Evolutionary conservation across 2,329 filamentous ascomycete species (phyloP).

Genomic region (Trichophyton mentagrophytes): DNA sequence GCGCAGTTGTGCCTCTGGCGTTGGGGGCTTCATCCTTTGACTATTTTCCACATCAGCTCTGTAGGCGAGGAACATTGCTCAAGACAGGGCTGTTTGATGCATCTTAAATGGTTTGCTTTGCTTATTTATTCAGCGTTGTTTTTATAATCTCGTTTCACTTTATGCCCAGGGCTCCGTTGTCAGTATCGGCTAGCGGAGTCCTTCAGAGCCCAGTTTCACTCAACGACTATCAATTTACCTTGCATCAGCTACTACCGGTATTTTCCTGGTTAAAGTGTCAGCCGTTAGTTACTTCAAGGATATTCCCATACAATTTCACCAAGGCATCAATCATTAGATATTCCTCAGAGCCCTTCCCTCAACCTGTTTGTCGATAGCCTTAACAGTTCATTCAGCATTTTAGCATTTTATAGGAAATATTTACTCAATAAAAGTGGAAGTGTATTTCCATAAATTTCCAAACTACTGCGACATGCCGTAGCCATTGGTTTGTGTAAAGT

Average conservation of each 20-base stretch:
- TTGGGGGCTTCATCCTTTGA: not conserved
- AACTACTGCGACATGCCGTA: too few species aligned
- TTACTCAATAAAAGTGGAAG: not conserved
- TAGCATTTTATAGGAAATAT: not conserved
- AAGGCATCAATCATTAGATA: not conserved
- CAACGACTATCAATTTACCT: not conserved
- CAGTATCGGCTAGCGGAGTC: not conserved
- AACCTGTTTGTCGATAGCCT: not conserved
- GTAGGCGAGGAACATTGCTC: not conserved
- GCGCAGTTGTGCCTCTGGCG: not conserved
- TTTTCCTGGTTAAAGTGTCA: not conserved
- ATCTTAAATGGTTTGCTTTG: not conserved
- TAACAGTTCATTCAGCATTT: not conserved
- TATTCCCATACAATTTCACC: not conserved
- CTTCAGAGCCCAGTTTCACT: not conserved
- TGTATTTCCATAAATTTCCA: too few species aligned
- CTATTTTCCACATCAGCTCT: not conserved
- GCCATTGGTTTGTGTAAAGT: too few species aligned
- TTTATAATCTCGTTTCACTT: not conserved
- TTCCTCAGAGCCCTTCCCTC: not conserved
- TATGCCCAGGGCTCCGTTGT: not conserved
- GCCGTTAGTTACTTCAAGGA: not conserved
- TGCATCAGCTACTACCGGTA: not conserved
- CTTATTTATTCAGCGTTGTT: not conserved
- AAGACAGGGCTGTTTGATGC: not conserved